Conservation (phyloP, 108 stramenopile species). For the Nannochloropsis gaditana region DNA sequence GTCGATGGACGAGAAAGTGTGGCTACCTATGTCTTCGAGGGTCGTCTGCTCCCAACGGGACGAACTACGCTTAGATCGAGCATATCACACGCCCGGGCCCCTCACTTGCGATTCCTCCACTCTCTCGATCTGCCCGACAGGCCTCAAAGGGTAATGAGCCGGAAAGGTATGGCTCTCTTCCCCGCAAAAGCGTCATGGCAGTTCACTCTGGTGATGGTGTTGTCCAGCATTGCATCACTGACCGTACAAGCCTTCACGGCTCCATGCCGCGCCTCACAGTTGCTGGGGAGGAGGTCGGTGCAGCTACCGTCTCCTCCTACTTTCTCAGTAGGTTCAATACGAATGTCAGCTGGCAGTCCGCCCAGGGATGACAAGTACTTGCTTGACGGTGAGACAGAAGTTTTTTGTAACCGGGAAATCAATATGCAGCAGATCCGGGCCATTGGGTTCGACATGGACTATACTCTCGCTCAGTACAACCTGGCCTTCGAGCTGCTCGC, state of each 20-base stretch:
- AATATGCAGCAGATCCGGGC: conserved; percentile 68
- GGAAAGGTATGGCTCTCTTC: no score
- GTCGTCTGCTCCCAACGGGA: no score
- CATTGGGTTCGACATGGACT: conserved; percentile 92
- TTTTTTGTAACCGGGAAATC: conserved; percentile 90
- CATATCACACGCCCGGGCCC: no score
- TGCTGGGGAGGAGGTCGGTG: not conserved
- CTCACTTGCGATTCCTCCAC: no score
- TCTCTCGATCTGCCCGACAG: no score
- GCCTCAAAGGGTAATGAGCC: no score
- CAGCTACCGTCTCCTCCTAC: not conserved
- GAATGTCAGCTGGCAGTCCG: not conserved
- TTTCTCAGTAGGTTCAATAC: not conserved
- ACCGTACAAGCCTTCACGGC: not conserved
- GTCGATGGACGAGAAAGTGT: no score
- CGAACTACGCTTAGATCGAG: no score
- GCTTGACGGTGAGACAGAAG: conserved; percentile 23
- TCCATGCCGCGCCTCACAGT: not conserved
- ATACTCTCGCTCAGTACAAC: conserved; percentile 85
- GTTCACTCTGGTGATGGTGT: not conserved
- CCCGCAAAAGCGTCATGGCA: not conserved
- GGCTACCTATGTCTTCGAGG: no score
- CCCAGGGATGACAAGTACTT: not conserved
- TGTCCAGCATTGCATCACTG: not conserved
- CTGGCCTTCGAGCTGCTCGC: conserved; percentile 83